These are phyloP conservation scores for Amanita molliuscula DNA, from an alignment of 768 basidiomycete genomes.

Conservation along the genomic window DNA sequence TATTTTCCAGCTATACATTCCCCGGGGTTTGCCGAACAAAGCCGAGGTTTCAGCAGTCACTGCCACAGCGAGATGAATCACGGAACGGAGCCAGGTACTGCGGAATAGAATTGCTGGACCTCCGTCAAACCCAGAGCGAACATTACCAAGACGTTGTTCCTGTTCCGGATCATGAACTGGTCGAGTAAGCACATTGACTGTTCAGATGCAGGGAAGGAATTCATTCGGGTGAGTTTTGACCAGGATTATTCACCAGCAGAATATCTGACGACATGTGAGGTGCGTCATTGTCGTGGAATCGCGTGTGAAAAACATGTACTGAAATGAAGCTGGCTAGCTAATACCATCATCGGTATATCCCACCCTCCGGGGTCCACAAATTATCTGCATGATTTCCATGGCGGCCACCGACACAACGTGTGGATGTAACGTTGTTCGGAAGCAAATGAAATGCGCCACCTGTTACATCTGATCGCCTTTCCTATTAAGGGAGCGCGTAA, in stretches of 20 bases:
- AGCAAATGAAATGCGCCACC: no score
- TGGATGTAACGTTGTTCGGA: no score
- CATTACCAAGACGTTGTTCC: no score
- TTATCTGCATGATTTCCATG: neutral
- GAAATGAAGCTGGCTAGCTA: neutral
- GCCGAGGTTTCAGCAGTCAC: neutral
- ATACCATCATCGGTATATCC: neutral
- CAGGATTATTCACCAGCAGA: no score
- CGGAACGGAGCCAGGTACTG: neutral
- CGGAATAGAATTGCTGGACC: neutral
- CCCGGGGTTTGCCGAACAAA: conserved; percentile 17
- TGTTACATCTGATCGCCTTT: neutral
- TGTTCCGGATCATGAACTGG: no score
- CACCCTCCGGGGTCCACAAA: neutral
- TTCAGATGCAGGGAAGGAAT: no score
- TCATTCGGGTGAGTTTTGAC: no score
- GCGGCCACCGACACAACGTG: no score
- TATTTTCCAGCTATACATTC: conserved; percentile 25
- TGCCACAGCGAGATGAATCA: neutral
- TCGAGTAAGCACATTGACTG: no score
- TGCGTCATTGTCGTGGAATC: neutral
- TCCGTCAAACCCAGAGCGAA: neutral
- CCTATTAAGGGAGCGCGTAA: neutral
- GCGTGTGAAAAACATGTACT: neutral
- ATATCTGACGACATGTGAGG: neutral